These are phyloP conservation scores for Suillus lakei DNA, from an alignment of 768 basidiomycete species.

Conservation along the genomic window DNA sequence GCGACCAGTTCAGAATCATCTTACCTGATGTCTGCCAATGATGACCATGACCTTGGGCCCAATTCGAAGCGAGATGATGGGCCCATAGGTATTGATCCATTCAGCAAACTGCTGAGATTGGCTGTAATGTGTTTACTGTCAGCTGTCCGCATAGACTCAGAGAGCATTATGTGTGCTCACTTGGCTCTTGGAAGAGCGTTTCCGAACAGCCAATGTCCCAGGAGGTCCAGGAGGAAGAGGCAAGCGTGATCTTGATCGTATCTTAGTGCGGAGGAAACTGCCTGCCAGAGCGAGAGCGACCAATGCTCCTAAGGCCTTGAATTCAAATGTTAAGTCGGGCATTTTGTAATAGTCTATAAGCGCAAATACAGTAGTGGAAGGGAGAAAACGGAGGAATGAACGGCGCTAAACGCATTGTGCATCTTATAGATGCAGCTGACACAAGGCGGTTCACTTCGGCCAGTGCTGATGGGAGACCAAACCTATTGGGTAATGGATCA, in stretches of 20 bases:
- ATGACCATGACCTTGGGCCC: slow-evolving; percentile 43
- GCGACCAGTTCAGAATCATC: background rate
- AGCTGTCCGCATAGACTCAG: background rate
- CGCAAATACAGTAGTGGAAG: background rate
- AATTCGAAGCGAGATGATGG: slow-evolving; percentile 59
- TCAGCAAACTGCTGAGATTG: slow-evolving; percentile 53
- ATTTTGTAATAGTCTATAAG: slow-evolving; percentile 17
- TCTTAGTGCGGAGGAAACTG: slow-evolving; percentile 13
- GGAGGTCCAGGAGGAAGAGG: slow-evolving; percentile 37
- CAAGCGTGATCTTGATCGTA: slow-evolving; percentile 19
- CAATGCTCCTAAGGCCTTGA: slow-evolving; percentile 25
- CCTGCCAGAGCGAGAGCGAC: slow-evolving; percentile 21
- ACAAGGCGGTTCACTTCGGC: too few relatives aligned
- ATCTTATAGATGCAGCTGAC: background rate
- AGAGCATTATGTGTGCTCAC: slow-evolving; percentile 18
- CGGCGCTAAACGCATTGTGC: background rate
- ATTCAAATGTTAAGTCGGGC: slow-evolving; percentile 11
- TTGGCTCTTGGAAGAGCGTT: slow-evolving; percentile 31
- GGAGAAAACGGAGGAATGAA: background rate
- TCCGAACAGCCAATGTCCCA: slow-evolving; percentile 38
- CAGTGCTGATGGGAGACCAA: background rate
- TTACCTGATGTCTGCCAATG: slow-evolving; percentile 43
- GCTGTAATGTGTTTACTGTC: slow-evolving; percentile 11
- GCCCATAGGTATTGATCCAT: slow-evolving; percentile 65
- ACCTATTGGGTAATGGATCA: background rate